Base-by-base conservation (phyloP, 371 early-diverging fungal genomes). In the Apophysomyces variabilis region DNA sequence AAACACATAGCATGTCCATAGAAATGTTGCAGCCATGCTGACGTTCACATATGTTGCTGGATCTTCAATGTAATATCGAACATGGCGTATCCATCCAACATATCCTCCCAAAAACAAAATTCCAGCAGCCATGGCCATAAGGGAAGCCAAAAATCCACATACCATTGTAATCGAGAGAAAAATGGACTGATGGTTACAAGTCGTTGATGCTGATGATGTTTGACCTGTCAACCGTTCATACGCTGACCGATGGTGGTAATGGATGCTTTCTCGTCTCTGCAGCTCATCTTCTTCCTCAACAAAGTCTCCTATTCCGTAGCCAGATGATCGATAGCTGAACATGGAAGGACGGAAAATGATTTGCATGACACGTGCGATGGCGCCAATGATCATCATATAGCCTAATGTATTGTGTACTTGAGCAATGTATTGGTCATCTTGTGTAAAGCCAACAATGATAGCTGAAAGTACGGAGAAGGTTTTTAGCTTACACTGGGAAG, bases 101-200 rank as follows among this genome's bases (percentile, higher is more conserved):
- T 71, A 78, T 9, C 79, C 69, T 3, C 78, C 79, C 72, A 79
- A 73, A 36, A 79, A 73, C 4, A 79, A 43, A 57, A 79, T 69
- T 0, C 82, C 82, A 18, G 66, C 66, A 38, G 73, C 69, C 38
- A 82, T 72, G 7, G 74, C 66, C 18, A 82, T 46, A 38, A 77
- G 54, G 0, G 73, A 66, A 11, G 69, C 54, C 11, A 79, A 45
- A 9, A 79, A 14, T 12, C 82, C 82, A 12, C 61, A 62, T 8
- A 79, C 60, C 11, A 77, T 57, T 1, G 79, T 74, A 4, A 77
- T 71, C 3, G 79, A 75, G 12, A 76, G 77, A 60, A 74, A 77
- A 3, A 82, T 41, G 8, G 74, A 58, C n/a, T 47, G 64, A 36
- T 79, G 82, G 57, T 71, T 73, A 41, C 78, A 79, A 43, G 66